A percentile compares a stretch with the other conserved stretches of the same genome.
These are phyloP conservation scores for Fallopia convolvulus DNA, from an alignment of 148 eudicot species.

Conservation along the genomic window DNA sequence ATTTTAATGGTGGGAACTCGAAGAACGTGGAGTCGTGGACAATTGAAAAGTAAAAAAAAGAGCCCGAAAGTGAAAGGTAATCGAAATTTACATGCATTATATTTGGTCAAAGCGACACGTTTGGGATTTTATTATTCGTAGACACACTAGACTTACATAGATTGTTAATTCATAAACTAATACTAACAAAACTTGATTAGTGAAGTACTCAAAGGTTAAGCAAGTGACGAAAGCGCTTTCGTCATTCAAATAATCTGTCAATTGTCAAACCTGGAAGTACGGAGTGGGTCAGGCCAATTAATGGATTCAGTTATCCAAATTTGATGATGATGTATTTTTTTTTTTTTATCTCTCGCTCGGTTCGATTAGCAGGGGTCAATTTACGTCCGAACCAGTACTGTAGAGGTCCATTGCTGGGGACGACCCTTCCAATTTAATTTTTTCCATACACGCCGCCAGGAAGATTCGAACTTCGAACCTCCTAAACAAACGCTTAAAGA, in stretches of 20 bases:
- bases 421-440: too few relatives aligned
- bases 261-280: background rate
- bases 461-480: too few relatives aligned
- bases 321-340: too few relatives aligned
- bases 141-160: background rate
- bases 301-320: too few relatives aligned
- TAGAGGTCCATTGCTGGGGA: too few relatives aligned
- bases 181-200: background rate
- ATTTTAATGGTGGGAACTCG: background rate
- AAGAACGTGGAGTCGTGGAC: background rate
- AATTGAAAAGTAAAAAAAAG: background rate
- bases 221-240: background rate
- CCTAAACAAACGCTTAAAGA: too few relatives aligned
- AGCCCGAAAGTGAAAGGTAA: background rate
- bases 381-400: too few relatives aligned
- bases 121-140: background rate
- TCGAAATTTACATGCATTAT: background rate
- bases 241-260: background rate
- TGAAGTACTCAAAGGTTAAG: background rate
- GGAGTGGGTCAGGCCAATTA: background rate
- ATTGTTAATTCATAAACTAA: too few relatives aligned
- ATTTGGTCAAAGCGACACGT: background rate
- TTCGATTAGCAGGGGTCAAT: too few relatives aligned
- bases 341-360: too few relatives aligned
- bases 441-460: too few relatives aligned